Evolutionary conservation across 805 yeast genomes (phyloP).

Genomic region (Clavispora phyllophila): DNA sequence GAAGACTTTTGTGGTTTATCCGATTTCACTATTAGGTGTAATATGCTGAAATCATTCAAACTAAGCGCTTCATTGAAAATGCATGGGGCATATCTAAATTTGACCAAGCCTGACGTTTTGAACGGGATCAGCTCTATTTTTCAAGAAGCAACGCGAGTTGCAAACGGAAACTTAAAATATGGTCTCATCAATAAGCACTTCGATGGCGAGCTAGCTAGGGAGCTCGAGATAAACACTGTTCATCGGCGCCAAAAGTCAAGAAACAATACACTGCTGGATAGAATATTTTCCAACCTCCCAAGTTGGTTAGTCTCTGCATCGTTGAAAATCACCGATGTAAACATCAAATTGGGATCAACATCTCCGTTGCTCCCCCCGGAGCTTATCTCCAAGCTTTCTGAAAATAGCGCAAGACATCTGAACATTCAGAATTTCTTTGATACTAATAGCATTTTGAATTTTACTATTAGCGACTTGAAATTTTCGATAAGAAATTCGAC

Average conservation of each 20-base stretch:
- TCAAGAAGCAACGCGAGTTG: conserved; percentile 19
- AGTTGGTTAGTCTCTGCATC: background rate
- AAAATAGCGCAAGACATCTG: conserved; percentile 9
- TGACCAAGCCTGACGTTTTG: conserved; percentile 26
- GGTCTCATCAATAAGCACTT: conserved; percentile 27
- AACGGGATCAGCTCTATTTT: conserved; percentile 28
- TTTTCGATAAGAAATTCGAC: background rate
- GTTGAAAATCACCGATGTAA: conserved; percentile 12
- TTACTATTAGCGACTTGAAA: background rate
- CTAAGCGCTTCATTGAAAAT: conserved; percentile 16
- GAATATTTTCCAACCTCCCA: conserved; percentile 4
- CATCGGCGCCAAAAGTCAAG: background rate
- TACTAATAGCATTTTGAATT: background rate
- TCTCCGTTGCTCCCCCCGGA: conserved; percentile 30
- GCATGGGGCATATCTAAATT: conserved; percentile 17
- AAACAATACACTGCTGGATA: background rate
- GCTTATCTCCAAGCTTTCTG: conserved; percentile 19
- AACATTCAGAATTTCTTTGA: background rate
- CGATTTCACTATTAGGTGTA: conserved; percentile 17
- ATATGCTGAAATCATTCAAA: conserved; percentile 23
- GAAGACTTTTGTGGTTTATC: conserved; percentile 21
- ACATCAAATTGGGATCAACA: conserved; percentile 31
- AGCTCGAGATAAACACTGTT: conserved; percentile 1
- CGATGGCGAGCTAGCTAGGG: conserved; percentile 18
- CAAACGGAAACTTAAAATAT: conserved; percentile 19